Evolutionary conservation across 495 filamentous ascomycete genomes (phyloP).

Genomic region (Aspergillus mulundensis): DNA sequence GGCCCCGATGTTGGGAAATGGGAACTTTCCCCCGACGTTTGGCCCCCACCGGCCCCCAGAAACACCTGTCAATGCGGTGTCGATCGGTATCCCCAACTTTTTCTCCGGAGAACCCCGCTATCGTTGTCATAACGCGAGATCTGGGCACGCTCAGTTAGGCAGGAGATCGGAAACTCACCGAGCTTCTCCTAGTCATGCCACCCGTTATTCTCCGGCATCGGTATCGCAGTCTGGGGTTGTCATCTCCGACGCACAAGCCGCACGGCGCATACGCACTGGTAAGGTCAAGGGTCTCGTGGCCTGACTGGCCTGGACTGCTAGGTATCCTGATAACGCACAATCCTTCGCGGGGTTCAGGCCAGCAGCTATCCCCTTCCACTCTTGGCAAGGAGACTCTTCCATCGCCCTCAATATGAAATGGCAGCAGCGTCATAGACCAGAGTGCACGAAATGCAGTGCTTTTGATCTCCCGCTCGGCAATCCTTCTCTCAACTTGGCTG

Average conservation of each 20-base stretch:
- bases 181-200: not conserved
- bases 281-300: slow-evolving; percentile 2
- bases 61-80: not conserved
- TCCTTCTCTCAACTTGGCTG: slow-evolving; percentile 2
- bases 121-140: not conserved
- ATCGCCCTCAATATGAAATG: too few relatives aligned
- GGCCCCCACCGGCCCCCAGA: too few relatives aligned
- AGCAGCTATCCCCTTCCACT: not conserved
- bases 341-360: not conserved
- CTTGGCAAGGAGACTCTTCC: not conserved
- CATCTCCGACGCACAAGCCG: not conserved
- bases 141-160: not conserved
- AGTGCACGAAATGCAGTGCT: not conserved
- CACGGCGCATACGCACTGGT: not conserved
- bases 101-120: not conserved
- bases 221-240: not conserved
- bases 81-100: not conserved
- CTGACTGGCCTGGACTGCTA: not conserved
- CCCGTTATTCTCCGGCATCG: not conserved
- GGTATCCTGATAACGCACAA: not conserved
- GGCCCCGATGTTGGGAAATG: not conserved
- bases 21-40: not conserved
- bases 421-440: not conserved
- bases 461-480: not conserved
- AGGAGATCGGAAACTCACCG: slow-evolving; percentile 5